These are phyloP conservation scores for Euryodendron excelsum DNA, from an alignment of 148 eudicot genomes.

Conservation along the genomic window DNA sequence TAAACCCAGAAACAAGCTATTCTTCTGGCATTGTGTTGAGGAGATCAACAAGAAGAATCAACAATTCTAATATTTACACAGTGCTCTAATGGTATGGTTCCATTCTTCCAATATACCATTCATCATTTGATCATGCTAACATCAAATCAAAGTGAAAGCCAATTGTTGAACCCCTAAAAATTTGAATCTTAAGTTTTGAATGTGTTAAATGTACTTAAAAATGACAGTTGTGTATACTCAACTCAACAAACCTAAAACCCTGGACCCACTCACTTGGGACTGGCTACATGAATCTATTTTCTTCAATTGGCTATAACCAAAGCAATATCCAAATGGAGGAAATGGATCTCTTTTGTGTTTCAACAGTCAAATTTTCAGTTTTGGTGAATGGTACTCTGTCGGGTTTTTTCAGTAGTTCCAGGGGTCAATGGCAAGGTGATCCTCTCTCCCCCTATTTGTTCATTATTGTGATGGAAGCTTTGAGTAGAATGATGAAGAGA, in stretches of 20 bases:
- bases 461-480: too few relatives aligned
- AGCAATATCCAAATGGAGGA: too few relatives aligned
- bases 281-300: background rate
- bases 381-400: too few relatives aligned
- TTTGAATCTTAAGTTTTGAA: background rate
- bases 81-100: background rate
- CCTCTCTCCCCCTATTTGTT: too few relatives aligned
- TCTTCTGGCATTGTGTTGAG: background rate
- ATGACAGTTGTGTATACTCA: too few relatives aligned
- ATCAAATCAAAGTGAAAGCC: background rate
- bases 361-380: too few relatives aligned
- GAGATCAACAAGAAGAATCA: background rate
- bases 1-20: background rate
- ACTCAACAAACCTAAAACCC: background rate
- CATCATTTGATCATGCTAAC: background rate
- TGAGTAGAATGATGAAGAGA: too few relatives aligned
- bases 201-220: too few relatives aligned
- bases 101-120: background rate
- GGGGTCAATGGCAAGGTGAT: too few relatives aligned
- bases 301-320: constrained; percentile 1
- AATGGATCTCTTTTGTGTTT: too few relatives aligned
- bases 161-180: background rate
- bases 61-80: background rate
- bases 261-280: background rate
- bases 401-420: too few relatives aligned